Evolutionary conservation across 495 filamentous ascomycete species (phyloP).

Genomic region (Cenococcum geophilum): DNA sequence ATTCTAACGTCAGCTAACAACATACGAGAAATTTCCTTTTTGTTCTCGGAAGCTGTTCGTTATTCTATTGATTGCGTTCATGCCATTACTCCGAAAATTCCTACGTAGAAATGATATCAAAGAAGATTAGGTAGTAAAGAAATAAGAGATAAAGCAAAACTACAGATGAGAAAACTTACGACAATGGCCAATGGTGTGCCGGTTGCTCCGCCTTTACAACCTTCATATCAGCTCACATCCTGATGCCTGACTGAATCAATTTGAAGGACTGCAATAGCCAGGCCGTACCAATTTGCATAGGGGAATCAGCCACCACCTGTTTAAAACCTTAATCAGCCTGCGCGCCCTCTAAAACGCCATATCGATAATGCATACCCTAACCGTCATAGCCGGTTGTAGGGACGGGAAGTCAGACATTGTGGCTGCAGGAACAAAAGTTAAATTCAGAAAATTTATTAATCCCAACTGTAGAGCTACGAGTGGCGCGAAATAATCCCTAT

Average conservation of each 20-base stretch:
- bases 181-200: slow-evolving; percentile 33
- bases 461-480: background rate
- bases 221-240: slow-evolving; percentile 7
- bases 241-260: background rate
- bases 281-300: slow-evolving; percentile 23
- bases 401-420: slow-evolving; percentile 42
- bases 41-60: background rate
- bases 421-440: background rate
- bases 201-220: slow-evolving; percentile 4
- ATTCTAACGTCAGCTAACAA: background rate
- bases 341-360: background rate
- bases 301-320: slow-evolving; percentile 31
- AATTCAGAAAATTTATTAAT: background rate
- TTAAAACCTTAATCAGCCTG: background rate
- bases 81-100: background rate
- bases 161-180: slow-evolving; percentile 20
- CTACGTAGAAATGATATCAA: background rate
- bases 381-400: slow-evolving; percentile 44
- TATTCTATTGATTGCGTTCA: background rate
- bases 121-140: background rate
- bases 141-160: background rate
- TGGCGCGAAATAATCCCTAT: background rate
- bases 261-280: background rate
- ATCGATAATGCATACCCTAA: slow-evolving; percentile 33
- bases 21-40: background rate